phyloP scores from a whole-genome alignment of 2,329 filamentous ascomycete genomes.

The Apiospora kogelbergensis region DNA sequence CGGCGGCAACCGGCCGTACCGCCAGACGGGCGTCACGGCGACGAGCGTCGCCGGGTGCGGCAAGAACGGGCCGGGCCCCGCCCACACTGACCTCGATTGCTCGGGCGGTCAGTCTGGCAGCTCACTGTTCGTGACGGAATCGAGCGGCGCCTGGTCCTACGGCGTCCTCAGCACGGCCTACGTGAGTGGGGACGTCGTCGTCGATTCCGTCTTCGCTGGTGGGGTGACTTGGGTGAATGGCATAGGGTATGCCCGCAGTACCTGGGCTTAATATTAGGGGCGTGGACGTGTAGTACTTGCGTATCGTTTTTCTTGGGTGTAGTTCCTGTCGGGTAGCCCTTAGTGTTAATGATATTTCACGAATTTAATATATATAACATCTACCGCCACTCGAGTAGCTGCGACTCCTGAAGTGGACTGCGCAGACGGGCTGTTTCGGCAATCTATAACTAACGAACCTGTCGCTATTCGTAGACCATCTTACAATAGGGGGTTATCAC shows the following conservation, averaged over 20 bases:
- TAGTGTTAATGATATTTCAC: too few relatives aligned
- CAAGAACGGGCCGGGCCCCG: slow-evolving; percentile 10
- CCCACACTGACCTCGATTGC: slow-evolving; percentile 17
- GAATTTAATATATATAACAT: too few relatives aligned
- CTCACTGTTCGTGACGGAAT: slow-evolving; percentile 10
- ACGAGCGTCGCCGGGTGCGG: slow-evolving; percentile 11
- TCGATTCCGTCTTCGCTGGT: neutral
- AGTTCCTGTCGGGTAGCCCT: neutral
- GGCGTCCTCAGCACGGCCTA: slow-evolving; percentile 15
- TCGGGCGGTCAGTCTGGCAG: slow-evolving; percentile 17
- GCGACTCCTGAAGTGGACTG: too few relatives aligned
- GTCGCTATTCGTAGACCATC: too few relatives aligned
- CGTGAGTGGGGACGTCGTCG: neutral
- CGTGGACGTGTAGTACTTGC: neutral
- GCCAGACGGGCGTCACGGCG: slow-evolving; percentile 17
- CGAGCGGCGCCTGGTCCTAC: slow-evolving; percentile 4
- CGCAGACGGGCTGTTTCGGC: too few relatives aligned
- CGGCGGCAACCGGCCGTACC: slow-evolving; percentile 16
- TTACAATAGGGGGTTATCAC: too few relatives aligned
- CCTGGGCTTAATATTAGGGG: neutral
- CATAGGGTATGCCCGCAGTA: neutral
- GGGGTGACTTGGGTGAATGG: neutral
- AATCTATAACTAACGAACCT: too few relatives aligned
- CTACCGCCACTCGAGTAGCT: too few relatives aligned
- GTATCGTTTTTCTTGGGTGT: neutral